These are phyloP conservation scores for Tuber microsphaerosporum DNA, from an alignment of 495 filamentous ascomycete genomes.

Conservation along the genomic window DNA sequence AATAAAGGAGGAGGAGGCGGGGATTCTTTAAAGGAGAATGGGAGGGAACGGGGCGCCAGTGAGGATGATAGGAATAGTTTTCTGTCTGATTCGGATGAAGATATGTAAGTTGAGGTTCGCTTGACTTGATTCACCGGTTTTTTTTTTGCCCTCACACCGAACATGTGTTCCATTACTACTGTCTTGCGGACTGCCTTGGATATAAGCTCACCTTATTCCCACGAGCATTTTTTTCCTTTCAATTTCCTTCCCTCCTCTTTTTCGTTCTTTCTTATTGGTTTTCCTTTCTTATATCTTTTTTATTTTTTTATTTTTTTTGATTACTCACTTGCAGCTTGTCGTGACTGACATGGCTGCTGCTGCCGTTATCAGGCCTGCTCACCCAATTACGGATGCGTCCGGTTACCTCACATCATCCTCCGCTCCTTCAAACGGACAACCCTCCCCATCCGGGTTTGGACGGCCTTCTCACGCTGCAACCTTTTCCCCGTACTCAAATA, in stretches of 20 bases:
- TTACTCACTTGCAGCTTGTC: conserved; percentile 11
- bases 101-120: conserved; percentile 53
- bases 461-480: conserved; percentile 30
- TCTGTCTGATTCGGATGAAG: conserved; percentile 62
- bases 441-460: conserved; percentile 19
- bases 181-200: conserved; percentile 12
- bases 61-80: conserved; percentile 52
- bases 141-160: conserved; percentile 13
- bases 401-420: conserved; percentile 6
- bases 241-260: conserved; percentile 14
- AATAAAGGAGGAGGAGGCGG: conserved; percentile 11
- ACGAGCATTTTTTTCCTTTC: conserved; percentile 16
- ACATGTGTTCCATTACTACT: conserved; percentile 27
- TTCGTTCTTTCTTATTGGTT: conserved; percentile 6
- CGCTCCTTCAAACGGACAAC: conserved; percentile 12
- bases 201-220: conserved; percentile 24
- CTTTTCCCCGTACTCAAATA: conserved; percentile 20
- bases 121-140: conserved; percentile 21
- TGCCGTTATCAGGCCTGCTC: conserved; percentile 8
- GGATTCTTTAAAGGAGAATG: conserved; percentile 8
- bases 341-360: conserved; percentile 11
- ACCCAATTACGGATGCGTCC: conserved; percentile 24
- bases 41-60: conserved; percentile 25
- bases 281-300: conserved; percentile 6
- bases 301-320: conserved; percentile 7